These are phyloP conservation scores for sunflower (Helianthus annuus) DNA, from an alignment of 129 eudicot genomes.

Conservation along the genomic window HanXRQr2.0-SUNRISE NC_035433.2:6248381-6248880, in stretches of 20 bases:
- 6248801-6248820: too few species aligned
- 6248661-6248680: too few species aligned
- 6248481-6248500: slow-evolving; percentile 79
- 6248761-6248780: too few species aligned
- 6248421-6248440: slow-evolving; percentile 49
- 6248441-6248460: slow-evolving; percentile 71
- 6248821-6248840: too few species aligned
- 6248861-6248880: too few species aligned
- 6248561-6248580: not conserved
- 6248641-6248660: not conserved
- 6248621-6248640: not conserved
- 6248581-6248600: not conserved
- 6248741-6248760: not conserved
- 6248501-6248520: slow-evolving; percentile 60
- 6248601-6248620: not conserved
- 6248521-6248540: slow-evolving; percentile 83
- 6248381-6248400: slow-evolving; percentile 90
- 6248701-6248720: too few species aligned
- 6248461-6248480: slow-evolving; percentile 87
- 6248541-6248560: not conserved
- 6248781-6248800: too few species aligned
- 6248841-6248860: too few species aligned
- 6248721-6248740: too few species aligned
- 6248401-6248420: slow-evolving; percentile 36
- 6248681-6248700: too few species aligned